Base-by-base conservation (phyloP, 345 rosid genomes). In the Dimocarpus longan region DNA sequence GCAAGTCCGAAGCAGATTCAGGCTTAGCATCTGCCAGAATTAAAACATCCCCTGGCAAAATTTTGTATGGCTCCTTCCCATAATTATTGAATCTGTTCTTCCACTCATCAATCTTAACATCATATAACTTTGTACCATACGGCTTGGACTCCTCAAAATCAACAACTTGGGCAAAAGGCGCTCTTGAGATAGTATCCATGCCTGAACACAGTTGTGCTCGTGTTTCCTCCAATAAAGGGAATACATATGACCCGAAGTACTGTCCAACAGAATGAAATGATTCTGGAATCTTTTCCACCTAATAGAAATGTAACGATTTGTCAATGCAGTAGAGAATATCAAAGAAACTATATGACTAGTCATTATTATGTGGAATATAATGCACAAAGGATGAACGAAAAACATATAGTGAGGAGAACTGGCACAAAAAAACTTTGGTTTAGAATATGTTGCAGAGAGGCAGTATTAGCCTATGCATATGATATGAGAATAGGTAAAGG, bases 161-260 rank as follows among this genome's bases (percentile, higher is more conserved):
- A 8, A 44, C 57, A 12, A 84, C 81, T 26, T 81, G 56, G 7
- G 90, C 82, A 78, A 65, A 81, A 10, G 92, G 90, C 2, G 85
- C 81, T 24, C n/a, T 24, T 16, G 82, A 80, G 15, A 89, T 78
- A 37, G 10, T 43, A 12, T 88, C 76, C 76, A 89, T 48, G 40
- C 80, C 71, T 7, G 89, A 86, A 71, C n/a, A 28, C 22, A 89
- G 48, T 13, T 50, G 66, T 0, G 87, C 84, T 37, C 91, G 75
- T 0, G 91, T 85, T 76, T 89, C 92, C 21, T 89, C 92, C 74
- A 89, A 43, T 40, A 89, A 60, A 16, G 92, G 89, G 56, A 48
- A 44, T 8, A 76, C 37, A 75, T 52, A 89, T 0, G 88, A 78
- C 32, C 67, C 6, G 3, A 86, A 67, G 79, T 87, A 89, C 19